Conservation (phyloP, 164 flowering plant species). For the Umbilicus rupestris region DNA sequence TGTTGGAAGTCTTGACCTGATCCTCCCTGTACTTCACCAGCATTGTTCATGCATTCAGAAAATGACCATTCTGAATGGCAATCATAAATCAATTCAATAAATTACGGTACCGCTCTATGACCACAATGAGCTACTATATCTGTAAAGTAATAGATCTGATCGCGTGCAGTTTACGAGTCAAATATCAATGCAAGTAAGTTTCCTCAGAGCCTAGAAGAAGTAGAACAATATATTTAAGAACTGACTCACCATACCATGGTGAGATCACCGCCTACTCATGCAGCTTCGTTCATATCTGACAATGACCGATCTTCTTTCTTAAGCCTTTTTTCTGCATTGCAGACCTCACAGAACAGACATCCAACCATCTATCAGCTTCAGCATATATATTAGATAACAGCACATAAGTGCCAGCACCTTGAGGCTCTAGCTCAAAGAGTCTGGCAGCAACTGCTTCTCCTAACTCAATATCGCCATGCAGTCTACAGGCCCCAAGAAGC, state of each 20-base stretch:
- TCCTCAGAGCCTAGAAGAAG: neutral
- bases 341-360: slow-evolving; percentile 36
- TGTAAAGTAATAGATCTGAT: no score
- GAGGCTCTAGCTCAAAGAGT: slow-evolving; percentile 51
- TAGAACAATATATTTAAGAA: neutral
- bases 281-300: slow-evolving; percentile 22
- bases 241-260: neutral
- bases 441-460: slow-evolving; percentile 39
- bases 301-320: slow-evolving; percentile 38
- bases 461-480: slow-evolving; percentile 32
- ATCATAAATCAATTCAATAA: neutral
- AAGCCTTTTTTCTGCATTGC: slow-evolving; percentile 41
- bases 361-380: slow-evolving; percentile 42
- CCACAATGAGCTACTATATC: neutral
- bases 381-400: slow-evolving; percentile 60
- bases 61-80: neutral
- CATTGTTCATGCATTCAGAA: neutral
- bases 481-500: slow-evolving; percentile 52
- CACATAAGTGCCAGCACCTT: slow-evolving; percentile 44
- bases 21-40: neutral
- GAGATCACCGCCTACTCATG: neutral
- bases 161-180: neutral
- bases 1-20: neutral
- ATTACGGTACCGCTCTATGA: neutral
- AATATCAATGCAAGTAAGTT: neutral